phyloP scores from a whole-genome alignment of 2,329 filamentous ascomycete species.

The Microcyclosporella mali region DNA sequence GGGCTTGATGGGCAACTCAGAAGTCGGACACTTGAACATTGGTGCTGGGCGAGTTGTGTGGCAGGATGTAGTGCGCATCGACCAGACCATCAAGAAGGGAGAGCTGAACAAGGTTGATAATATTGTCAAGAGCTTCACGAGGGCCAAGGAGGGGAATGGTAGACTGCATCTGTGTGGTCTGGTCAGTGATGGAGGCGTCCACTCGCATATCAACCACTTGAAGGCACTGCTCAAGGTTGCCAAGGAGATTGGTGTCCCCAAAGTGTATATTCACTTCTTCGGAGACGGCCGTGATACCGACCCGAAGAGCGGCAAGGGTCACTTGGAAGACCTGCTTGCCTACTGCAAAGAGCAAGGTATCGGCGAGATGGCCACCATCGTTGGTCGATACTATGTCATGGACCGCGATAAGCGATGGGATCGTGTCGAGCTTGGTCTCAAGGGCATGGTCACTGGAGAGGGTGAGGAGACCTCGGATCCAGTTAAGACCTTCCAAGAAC shows the following conservation, averaged over 20 bases:
- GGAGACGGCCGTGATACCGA: conserved; percentile 97
- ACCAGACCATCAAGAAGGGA: conserved; percentile 80
- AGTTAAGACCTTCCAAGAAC: conserved; percentile 76
- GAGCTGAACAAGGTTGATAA: conserved; percentile 70
- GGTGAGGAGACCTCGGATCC: conserved; percentile 81
- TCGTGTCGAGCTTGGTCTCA: conserved; percentile 80
- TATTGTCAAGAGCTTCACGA: conserved; percentile 69
- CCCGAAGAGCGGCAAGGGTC: conserved; percentile 83
- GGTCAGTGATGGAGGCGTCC: conserved; percentile 90
- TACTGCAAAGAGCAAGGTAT: conserved; percentile 76
- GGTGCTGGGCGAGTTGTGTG: conserved; percentile 95
- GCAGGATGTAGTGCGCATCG: conserved; percentile 89
- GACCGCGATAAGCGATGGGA: conserved; percentile 99
- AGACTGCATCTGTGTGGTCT: conserved; percentile 88
- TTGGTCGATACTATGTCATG: conserved; percentile 97
- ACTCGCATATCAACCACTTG: conserved; percentile 92
- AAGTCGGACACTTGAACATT: conserved; percentile 98
- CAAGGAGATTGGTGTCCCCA: conserved; percentile 77
- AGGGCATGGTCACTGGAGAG: conserved; percentile 77
- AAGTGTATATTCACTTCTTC: conserved; percentile 99
- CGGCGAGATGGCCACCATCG: conserved; percentile 84
- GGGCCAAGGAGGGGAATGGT: conserved; percentile 81
- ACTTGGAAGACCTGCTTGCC: conserved; percentile 79
- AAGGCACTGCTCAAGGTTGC: conserved; percentile 82
- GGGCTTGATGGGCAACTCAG: conserved; percentile 97